Base-by-base conservation (phyloP, 768 basidiomycete genomes). In the Gautieria morchelliformis region DNA sequence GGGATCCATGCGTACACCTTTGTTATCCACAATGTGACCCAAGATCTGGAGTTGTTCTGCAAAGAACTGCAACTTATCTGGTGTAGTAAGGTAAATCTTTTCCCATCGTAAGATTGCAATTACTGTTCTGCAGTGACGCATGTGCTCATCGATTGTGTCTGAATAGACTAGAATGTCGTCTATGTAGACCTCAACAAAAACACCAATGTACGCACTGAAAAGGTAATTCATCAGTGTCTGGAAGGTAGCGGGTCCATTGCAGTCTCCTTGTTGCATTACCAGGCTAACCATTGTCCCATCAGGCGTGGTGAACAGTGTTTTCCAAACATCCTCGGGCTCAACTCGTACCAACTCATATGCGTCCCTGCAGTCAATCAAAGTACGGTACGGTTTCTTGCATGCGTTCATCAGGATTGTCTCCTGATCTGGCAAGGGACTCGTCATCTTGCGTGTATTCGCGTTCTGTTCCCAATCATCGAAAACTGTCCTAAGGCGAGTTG, bases 181-280 rank as follows among this genome's bases (percentile, higher is more conserved):
- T 11, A 54, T 11, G 55, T 65, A 66, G 0, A 61, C 59, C 15
- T 65, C 60, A 20, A 66, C 50, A 45, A 61, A 65, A 5, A 59
- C 52, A 4, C 65, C 64, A 17, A 65, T 57, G 27, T 58, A 58
- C 5, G 40, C 20, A 6, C 33, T 33, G 44, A 66, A 65, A 12
- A 65, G 61, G 44, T 62, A 51, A 35, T 61, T 60, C 47, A 60
- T 66, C 27, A 54, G 41, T 5, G 8, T 54, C 22, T 54, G 53
- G 30, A 47, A 54, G 2, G 53, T 54, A 20, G 53, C 19, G 0
- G 73, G 75, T 0, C 72, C 71, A 59, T 80, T 78, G 47, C 73
- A 74, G 52, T 79, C 71, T 0, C 75, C 75, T 44, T 73, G 71
- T 56, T 74, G 78, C 69, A 75, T 71, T 1, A 73, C 71, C 3